A percentile compares a stretch with the other conserved stretches of the same genome.
phyloP scores from a whole-genome alignment of 352 stramenopile genomes.

The Globisporangium irregulare region DNA sequence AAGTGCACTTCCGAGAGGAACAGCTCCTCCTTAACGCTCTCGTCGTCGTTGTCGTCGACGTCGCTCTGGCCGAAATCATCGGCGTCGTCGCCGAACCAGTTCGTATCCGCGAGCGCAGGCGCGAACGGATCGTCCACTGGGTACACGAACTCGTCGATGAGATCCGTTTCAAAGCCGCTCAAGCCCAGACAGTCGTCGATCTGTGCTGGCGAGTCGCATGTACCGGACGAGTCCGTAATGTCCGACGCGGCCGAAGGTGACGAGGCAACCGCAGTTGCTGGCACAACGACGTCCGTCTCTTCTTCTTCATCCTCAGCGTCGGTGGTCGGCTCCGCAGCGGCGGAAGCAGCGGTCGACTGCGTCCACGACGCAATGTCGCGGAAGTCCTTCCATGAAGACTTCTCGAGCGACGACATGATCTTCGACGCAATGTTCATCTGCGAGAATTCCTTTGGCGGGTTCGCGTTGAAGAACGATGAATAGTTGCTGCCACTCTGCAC shows the following conservation, averaged over 20 bases:
- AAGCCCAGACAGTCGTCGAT: slow-evolving; percentile 41
- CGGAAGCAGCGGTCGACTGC: slow-evolving; percentile 25
- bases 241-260: slow-evolving; percentile 72
- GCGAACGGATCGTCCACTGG: slow-evolving; percentile 77
- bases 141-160: slow-evolving; percentile 84
- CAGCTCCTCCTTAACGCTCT: slow-evolving; percentile 19
- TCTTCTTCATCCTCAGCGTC: slow-evolving; percentile 34
- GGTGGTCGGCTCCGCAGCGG: slow-evolving; percentile 25
- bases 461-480: slow-evolving; percentile 76
- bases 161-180: slow-evolving; percentile 54
- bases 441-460: slow-evolving; percentile 73
- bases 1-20: slow-evolving; percentile 20
- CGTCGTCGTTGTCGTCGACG: slow-evolving; percentile 45
- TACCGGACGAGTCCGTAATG: slow-evolving; percentile 58
- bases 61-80: slow-evolving; percentile 63
- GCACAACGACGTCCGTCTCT: slow-evolving; percentile 14
- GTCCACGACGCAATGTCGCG: slow-evolving; percentile 78
- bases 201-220: slow-evolving; percentile 49
- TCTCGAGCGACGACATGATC: slow-evolving; percentile 83
- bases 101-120: slow-evolving; percentile 47
- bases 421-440: slow-evolving; percentile 86
- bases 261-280: slow-evolving; percentile 19
- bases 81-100: slow-evolving; percentile 57
- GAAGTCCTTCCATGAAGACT: slow-evolving; percentile 88
- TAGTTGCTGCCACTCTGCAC: slow-evolving; percentile 74